Percentiles rank a stretch among this genome's conserved stretches.
Conservation (phyloP, 164 flowering plant genomes). For the Cinnamomum chago region DNA sequence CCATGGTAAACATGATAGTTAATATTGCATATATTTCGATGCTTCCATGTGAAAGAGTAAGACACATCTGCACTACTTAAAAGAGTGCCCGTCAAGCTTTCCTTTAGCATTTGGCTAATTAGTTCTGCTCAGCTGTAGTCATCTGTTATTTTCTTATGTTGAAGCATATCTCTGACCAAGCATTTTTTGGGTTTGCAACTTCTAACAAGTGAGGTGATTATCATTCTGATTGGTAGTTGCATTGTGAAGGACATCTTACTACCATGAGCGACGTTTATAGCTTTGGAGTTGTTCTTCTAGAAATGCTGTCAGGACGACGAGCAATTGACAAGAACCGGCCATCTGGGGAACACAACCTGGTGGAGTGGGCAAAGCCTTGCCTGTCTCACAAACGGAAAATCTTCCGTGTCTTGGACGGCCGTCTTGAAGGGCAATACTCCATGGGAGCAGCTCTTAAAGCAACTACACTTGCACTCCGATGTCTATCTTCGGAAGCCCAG, state of each 20-base stretch:
- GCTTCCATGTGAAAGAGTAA: too few species aligned
- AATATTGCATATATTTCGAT: too few species aligned
- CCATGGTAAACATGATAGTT: too few species aligned
- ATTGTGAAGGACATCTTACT: conserved; percentile 57
- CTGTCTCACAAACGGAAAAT: conserved; percentile 58
- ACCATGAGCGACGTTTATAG: conserved; percentile 84
- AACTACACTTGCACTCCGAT: conserved; percentile 50
- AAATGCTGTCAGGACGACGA: conserved; percentile 68
- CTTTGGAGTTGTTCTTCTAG: conserved; percentile 83
- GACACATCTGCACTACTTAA: too few species aligned
- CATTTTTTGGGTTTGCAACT: too few species aligned
- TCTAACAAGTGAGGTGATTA: too few species aligned
- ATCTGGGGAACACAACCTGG: conserved; percentile 64
- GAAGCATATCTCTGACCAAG: too few species aligned
- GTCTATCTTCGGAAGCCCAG: conserved; percentile 61
- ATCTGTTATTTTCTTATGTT: too few species aligned
- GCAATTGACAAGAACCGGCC: conserved; percentile 77
- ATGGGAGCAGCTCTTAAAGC: conserved; percentile 35
- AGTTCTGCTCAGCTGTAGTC: too few species aligned
- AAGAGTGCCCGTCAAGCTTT: too few species aligned
- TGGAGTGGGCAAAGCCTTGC: conserved; percentile 75
- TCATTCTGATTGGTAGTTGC: too few species aligned
- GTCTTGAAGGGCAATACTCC: conserved; percentile 64
- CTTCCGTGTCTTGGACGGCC: conserved; percentile 52
- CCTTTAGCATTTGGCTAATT: too few species aligned